Conservation (phyloP, 2,329 filamentous ascomycete genomes). For the Chaetomiaceae sp. region DNA sequence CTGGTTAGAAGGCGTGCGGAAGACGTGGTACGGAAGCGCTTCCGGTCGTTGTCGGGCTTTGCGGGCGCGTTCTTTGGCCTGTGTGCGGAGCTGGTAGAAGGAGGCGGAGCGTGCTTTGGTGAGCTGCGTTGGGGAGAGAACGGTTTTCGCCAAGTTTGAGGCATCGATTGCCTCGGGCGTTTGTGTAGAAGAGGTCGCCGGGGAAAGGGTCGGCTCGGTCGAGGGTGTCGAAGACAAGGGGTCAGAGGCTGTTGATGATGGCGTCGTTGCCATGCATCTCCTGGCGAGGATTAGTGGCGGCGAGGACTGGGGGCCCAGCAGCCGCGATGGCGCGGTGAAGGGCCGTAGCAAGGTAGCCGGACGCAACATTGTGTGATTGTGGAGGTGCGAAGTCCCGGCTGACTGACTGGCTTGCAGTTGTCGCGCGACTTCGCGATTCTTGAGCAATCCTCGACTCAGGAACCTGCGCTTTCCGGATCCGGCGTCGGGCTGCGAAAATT, state of each 20-base stretch:
- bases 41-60: neutral
- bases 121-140: neutral
- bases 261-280: constrained; percentile 9
- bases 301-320: neutral
- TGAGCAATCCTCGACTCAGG: too few relatives aligned
- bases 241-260: neutral
- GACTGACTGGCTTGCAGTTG: neutral
- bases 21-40: constrained; percentile 57
- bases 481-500: constrained; percentile 5
- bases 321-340: constrained; percentile 7
- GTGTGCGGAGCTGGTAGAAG: neutral
- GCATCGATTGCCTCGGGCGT: neutral
- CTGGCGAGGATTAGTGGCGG: neutral
- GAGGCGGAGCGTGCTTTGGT: neutral
- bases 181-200: neutral
- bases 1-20: constrained; percentile 64
- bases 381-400: neutral
- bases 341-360: constrained; percentile 15
- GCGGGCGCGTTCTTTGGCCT: neutral
- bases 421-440: too few relatives aligned
- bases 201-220: neutral
- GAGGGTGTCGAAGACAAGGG: neutral
- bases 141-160: neutral
- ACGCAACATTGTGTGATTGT: constrained; percentile 18
- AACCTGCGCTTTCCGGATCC: constrained; percentile 16